phyloP scores from a whole-genome alignment of 768 basidiomycete genomes.

The Xerocomellus chrysenteron region DNA sequence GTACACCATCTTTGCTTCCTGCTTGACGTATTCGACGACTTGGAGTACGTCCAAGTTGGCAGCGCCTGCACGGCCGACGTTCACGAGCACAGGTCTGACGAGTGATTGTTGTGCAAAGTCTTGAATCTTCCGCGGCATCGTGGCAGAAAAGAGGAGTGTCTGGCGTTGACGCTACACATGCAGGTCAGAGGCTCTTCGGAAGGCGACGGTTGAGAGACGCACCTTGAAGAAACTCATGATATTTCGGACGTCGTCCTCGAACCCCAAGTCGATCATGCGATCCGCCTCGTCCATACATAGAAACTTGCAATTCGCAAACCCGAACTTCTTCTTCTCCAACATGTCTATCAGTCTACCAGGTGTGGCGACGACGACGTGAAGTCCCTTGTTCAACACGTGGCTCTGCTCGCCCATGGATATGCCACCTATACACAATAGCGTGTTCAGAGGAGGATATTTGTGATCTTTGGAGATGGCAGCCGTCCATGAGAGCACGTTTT shows the following conservation, averaged over 20 bases:
- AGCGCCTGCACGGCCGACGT: conserved; percentile 97
- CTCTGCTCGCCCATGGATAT: conserved; percentile 99
- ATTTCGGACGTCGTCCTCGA: conserved; percentile 97
- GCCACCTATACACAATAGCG: conserved; percentile 92
- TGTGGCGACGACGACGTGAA: conserved; percentile 96
- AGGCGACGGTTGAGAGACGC: conserved; percentile 15
- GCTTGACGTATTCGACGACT: conserved; percentile 98
- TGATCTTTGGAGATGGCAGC: conserved; percentile 74
- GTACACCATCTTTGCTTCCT: conserved; percentile 99
- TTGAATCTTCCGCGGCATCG: conserved; percentile 98
- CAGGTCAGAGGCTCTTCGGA: not conserved
- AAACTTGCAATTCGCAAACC: conserved; percentile 91
- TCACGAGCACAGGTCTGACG: conserved; percentile 92
- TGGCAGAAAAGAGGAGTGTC: conserved; percentile 95
- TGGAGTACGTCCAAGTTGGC: conserved; percentile 96
- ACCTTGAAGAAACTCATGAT: conserved; percentile 99
- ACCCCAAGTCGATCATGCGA: conserved; percentile 98
- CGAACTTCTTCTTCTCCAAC: conserved; percentile 93
- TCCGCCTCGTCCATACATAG: conserved; percentile 99
- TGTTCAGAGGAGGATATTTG: conserved; percentile 82
- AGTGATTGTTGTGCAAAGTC: conserved; percentile 97
- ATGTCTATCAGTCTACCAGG: conserved; percentile 97
- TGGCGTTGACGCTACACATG: conserved; percentile 81
- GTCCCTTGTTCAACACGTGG: conserved; percentile 84
- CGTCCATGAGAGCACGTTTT: conserved; percentile 89